Conservation (phyloP, 1,284 basidiomycete species). For the Calocybe gambosa region DNA sequence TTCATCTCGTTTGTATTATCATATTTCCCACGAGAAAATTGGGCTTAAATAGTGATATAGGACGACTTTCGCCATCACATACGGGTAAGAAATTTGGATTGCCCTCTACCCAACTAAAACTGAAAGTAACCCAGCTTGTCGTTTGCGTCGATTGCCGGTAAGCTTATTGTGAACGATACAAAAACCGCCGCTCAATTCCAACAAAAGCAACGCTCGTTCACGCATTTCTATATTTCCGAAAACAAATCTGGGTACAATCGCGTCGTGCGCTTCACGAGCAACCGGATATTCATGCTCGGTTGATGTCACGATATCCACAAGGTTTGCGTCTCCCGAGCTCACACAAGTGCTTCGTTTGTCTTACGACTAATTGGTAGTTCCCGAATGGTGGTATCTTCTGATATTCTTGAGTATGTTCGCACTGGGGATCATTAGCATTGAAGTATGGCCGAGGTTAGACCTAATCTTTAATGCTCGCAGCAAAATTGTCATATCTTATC, state of each 20-base stretch:
- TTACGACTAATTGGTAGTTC: conserved; percentile 33
- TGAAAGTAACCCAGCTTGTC: conserved; percentile 39
- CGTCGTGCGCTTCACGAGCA: conserved; percentile 64
- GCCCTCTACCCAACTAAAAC: neutral
- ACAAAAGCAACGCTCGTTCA: conserved; percentile 55
- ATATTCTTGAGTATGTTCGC: conserved; percentile 45
- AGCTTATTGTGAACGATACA: neutral
- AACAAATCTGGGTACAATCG: conserved; percentile 65
- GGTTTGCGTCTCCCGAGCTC: neutral
- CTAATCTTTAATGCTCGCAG: neutral
- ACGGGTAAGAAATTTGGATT: conserved; percentile 9
- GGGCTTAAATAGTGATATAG: conserved; percentile 13
- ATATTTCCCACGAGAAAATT: neutral
- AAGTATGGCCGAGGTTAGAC: conserved; percentile 40
- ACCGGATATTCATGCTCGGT: conserved; percentile 78
- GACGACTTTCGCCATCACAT: conserved; percentile 41
- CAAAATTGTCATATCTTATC: neutral
- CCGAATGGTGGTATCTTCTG: conserved; percentile 66
- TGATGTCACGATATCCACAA: conserved; percentile 76
- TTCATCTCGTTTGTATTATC: conserved; percentile 55
- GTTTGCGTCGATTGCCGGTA: conserved; percentile 52
- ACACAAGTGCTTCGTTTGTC: neutral
- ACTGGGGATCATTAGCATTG: conserved; percentile 44
- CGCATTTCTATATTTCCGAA: conserved; percentile 75
- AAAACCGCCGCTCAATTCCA: neutral